Evolutionary conservation across 768 basidiomycete genomes (phyloP), one percentile per base, ranked within the genome.

Genomic region (Pisolithus albus): DNA sequence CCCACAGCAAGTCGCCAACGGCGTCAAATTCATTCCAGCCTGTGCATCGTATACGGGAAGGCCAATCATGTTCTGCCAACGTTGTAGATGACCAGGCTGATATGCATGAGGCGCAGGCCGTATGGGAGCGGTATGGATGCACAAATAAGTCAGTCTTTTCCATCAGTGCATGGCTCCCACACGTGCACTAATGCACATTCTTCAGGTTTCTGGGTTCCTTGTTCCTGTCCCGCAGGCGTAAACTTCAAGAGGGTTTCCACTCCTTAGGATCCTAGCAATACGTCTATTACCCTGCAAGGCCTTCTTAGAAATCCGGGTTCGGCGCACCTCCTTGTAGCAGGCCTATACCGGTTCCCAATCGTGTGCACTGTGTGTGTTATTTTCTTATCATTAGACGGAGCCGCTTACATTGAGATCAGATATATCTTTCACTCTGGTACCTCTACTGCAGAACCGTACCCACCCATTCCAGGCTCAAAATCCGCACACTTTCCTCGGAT

Each of bases 101-200:
- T 37, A 51, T 61, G 40, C 57, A 76, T 47, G 79, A 84, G 63
- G 65, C 70, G 1, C 61, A 69, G 32, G 67, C 65, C 13, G 83
- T 85, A 15, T 72, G 72, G 42, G 75, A 82, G 52, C 76, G 73
- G 13, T 89, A 89, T 52, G 83, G 82, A 61, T 75, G 76, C 49
- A 71, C 72, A 0, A 89, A 88, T 63, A 83, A 72, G 87, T 84
- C 41, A 59, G 52, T n/a, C 41, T 21, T 46, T 30, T 38, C 19
- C 40, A 46, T 46, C 54, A 26, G 36, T 21, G 15, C 18, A 44
- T 32, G 36, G 7, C 47, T 23, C 50, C 13, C 19, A 13, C 24
- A 45, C 50, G 37, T 34, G 21, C 44, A 28, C 52, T 58, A 23
- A 61, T 41, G 41, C 21, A 49, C 44, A 13, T 47, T 46, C 45